These are phyloP conservation scores for Suillus brevipes DNA, from an alignment of 768 basidiomycete species.

Conservation along the genomic window DNA sequence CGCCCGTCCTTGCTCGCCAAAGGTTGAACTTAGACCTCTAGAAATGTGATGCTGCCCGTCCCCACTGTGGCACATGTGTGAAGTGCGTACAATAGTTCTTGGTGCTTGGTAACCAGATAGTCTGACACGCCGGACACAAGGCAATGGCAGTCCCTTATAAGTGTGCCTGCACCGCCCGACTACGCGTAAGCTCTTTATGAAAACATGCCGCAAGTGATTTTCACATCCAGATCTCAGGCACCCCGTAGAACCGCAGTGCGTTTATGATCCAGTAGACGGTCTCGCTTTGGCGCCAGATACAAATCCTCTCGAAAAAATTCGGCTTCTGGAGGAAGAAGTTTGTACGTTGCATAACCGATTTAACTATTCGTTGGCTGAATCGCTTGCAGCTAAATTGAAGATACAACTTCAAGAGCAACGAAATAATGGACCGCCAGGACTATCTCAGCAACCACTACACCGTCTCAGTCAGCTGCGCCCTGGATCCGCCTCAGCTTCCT, in stretches of 20 bases:
- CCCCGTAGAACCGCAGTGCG: slow-evolving; percentile 82
- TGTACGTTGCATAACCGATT: slow-evolving; percentile 41
- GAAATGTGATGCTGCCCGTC: slow-evolving; percentile 89
- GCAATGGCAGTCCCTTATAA: slow-evolving; percentile 79
- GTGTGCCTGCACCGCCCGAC: slow-evolving; percentile 82
- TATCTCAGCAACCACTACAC: slow-evolving; percentile 15
- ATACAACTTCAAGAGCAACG: slow-evolving; percentile 58
- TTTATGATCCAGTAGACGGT: slow-evolving; percentile 86
- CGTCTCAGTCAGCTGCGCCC: slow-evolving; percentile 20
- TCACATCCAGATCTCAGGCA: slow-evolving; percentile 48
- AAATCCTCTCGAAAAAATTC: slow-evolving; percentile 79
- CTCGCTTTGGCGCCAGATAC: slow-evolving; percentile 72
- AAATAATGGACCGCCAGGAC: slow-evolving; percentile 38
- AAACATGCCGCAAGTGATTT: background rate
- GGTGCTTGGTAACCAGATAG: background rate
- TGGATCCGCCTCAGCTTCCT: slow-evolving; percentile 25
- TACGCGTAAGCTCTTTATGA: slow-evolving; percentile 59
- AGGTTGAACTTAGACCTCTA: slow-evolving; percentile 28
- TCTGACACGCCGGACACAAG: slow-evolving; percentile 35
- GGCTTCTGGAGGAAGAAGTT: slow-evolving; percentile 75
- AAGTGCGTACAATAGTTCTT: slow-evolving; percentile 54
- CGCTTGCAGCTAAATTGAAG: slow-evolving; percentile 57
- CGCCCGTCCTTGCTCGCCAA: background rate
- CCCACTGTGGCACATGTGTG: slow-evolving; percentile 82
- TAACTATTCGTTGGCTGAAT: slow-evolving; percentile 14